Conservation (phyloP, 2,329 filamentous ascomycete genomes). For the Aspergillus niger region DNA sequence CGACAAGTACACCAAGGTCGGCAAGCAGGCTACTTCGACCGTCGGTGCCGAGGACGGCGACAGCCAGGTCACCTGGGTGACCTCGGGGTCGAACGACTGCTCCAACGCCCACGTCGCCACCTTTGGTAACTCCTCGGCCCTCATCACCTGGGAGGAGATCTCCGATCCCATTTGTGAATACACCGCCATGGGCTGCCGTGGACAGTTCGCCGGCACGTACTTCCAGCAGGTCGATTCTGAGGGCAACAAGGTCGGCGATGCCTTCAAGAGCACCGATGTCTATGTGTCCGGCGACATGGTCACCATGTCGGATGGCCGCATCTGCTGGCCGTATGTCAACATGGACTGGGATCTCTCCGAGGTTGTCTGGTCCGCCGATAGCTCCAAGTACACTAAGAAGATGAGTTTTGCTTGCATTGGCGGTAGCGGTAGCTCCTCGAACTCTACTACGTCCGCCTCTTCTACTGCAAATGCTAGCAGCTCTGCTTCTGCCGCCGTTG, state of each 20-base stretch:
- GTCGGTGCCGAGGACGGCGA: constrained; percentile 58
- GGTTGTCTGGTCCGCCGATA: constrained; percentile 21
- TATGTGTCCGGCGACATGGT: constrained; percentile 66
- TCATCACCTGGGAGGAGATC: constrained; percentile 65
- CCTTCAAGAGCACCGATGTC: constrained; percentile 55
- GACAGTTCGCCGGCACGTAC: constrained; percentile 60
- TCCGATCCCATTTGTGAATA: constrained; percentile 57
- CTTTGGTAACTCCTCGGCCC: constrained; percentile 54
- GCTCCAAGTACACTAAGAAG: constrained; percentile 20
- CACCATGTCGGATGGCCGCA: constrained; percentile 57
- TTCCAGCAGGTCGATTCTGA: constrained; percentile 59
- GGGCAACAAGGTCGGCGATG: constrained; percentile 55
- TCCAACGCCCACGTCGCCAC: constrained; percentile 62
- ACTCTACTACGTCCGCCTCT: not conserved
- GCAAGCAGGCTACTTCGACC: constrained; percentile 56
- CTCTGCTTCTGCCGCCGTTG: not conserved
- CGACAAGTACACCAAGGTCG: constrained; percentile 60
- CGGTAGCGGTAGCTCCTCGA: not conserved
- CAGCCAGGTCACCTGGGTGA: constrained; percentile 63
- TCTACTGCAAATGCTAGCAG: not conserved
- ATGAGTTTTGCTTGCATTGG: constrained; percentile 33
- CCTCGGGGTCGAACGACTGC: constrained; percentile 54
- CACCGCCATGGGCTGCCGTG: constrained; percentile 62
- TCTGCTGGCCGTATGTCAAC: constrained; percentile 56
- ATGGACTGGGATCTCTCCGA: constrained; percentile 46